Evolutionary conservation across 192 early-diverging fungal species (phyloP), one percentile per base, ranked within the genome.

Genomic region (Dispira parvispora): DNA sequence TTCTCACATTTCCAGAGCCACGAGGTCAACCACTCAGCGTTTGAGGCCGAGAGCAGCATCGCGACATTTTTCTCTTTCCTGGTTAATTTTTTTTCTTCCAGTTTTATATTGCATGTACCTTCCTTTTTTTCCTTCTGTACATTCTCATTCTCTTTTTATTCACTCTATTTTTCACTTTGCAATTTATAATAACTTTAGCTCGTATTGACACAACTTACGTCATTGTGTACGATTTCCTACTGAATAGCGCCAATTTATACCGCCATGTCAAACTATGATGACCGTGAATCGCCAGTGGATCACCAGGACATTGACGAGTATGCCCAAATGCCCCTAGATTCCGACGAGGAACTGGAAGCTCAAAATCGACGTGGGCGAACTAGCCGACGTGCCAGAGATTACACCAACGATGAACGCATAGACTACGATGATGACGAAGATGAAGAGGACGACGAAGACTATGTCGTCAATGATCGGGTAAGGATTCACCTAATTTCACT

Each of bases 391-490:
- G 11, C 25, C 28, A 13, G 53, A 12, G 16, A 14, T 25, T 14
- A 55, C 53, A 12, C 13, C 43, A 45, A 67, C 62, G 71, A 66
- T 32, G 67, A 69, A n/a, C 60, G 61, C 0, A 64, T 61, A 8
- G 69, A 65, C 28, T 63, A 67, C 14, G 64, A 60, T 8, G 66
- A 65, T 10, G 64, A 65, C 0, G 57, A 65, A 0, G 71, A 66
- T 8, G 68, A 68, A 4, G 65, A 72, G 0, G 82, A 84, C 1
- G 79, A 84, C 27, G 83, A 83, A n/a, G 77, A 78, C 14, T 73
- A 81, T 44, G 72, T 73, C 44, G 67, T 76, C 9, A 78, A 76
- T 56, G 78, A 78, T 62, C 66, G 71, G 50, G 63, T 63, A 18
- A 62, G 62, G 18, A 55, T 50, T 32, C 62, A 49, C 49, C 45